Percentiles rank a stretch among this genome's conserved stretches.
phyloP scores from a whole-genome alignment of 2,329 filamentous ascomycete genomes.

The Fusarium veterinarium region DNA sequence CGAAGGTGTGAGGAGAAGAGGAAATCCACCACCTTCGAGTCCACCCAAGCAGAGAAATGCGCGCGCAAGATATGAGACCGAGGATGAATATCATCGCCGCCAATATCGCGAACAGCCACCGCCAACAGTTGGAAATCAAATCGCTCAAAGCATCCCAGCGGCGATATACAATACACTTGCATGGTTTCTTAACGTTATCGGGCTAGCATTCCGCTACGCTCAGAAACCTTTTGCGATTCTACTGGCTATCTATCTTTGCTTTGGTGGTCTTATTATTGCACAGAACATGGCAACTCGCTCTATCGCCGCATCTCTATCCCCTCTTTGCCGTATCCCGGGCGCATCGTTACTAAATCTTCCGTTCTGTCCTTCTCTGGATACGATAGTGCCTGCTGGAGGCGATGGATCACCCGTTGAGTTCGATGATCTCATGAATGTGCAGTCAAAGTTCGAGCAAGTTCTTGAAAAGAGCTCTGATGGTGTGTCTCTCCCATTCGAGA shows the following conservation, averaged over 20 bases:
- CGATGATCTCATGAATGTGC: constrained; percentile 78
- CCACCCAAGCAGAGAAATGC: constrained; percentile 41
- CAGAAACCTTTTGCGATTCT: constrained; percentile 73
- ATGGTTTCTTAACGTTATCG: constrained; percentile 68
- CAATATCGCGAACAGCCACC: constrained; percentile 15
- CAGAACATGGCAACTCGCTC: constrained; percentile 72
- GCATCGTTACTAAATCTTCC: constrained; percentile 69
- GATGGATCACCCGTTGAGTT: constrained; percentile 68
- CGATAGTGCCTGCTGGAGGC: constrained; percentile 40
- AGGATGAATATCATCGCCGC: constrained; percentile 29
- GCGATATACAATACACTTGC: constrained; percentile 54
- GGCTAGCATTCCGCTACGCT: constrained; percentile 68
- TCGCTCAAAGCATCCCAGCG: constrained; percentile 52
- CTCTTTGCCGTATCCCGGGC: constrained; percentile 77
- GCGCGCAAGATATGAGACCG: constrained; percentile 24
- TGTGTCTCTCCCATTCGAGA: constrained; percentile 77
- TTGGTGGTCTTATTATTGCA: constrained; percentile 68
- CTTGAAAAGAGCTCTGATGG: constrained; percentile 74
- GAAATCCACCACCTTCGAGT: constrained; percentile 29
- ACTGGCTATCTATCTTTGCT: constrained; percentile 70
- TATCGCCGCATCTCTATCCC: constrained; percentile 71
- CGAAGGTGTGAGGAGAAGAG: constrained; percentile 47
- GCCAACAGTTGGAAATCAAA: constrained; percentile 44
- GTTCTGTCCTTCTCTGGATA: constrained; percentile 64
- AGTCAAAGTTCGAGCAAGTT: constrained; percentile 81